A percentile compares a stretch with the other conserved stretches of the same genome.
These are phyloP conservation scores for Rutstroemia sydowiana DNA, from an alignment of 2,329 filamentous ascomycete species.

Conservation along the genomic window DNA sequence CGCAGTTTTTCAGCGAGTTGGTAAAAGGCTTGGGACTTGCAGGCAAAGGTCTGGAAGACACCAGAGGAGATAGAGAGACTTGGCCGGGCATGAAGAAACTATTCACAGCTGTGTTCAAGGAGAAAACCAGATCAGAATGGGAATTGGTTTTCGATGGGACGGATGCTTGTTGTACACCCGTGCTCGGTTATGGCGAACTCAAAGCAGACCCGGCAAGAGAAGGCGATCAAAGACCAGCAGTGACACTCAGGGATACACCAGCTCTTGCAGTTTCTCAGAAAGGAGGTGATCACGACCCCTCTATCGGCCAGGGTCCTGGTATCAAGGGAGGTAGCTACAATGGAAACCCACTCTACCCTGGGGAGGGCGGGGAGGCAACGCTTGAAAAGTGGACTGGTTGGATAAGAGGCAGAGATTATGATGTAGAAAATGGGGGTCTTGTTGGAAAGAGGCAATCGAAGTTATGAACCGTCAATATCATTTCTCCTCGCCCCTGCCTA, in stretches of 20 bases:
- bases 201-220: slow-evolving; percentile 43
- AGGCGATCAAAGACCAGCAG: slow-evolving; percentile 63
- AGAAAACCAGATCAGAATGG: slow-evolving; percentile 71
- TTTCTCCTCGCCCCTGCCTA: neutral
- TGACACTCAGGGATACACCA: slow-evolving; percentile 64
- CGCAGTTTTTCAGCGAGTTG: slow-evolving; percentile 69
- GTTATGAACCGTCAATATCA: slow-evolving; percentile 27
- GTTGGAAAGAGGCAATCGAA: slow-evolving; percentile 41
- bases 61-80: slow-evolving; percentile 49
- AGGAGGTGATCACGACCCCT: slow-evolving; percentile 31
- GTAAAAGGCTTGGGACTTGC: slow-evolving; percentile 59
- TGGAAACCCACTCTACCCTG: slow-evolving; percentile 51
- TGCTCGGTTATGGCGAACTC: slow-evolving; percentile 69
- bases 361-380: slow-evolving; percentile 64
- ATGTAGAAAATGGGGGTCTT: slow-evolving; percentile 55
- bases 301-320: slow-evolving; percentile 53
- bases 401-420: slow-evolving; percentile 63
- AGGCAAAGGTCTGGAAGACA: slow-evolving; percentile 42
- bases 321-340: slow-evolving; percentile 61
- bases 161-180: slow-evolving; percentile 88
- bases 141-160: slow-evolving; percentile 80
- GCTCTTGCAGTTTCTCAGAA: slow-evolving; percentile 51
- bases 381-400: slow-evolving; percentile 71
- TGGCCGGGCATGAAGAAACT: slow-evolving; percentile 61
- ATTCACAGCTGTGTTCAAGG: slow-evolving; percentile 58